Percentiles rank a stretch among this genome's conserved stretches.
These are phyloP conservation scores for Amanita pallidorosea DNA, from an alignment of 768 basidiomycete species.

Conservation along the genomic window DNA sequence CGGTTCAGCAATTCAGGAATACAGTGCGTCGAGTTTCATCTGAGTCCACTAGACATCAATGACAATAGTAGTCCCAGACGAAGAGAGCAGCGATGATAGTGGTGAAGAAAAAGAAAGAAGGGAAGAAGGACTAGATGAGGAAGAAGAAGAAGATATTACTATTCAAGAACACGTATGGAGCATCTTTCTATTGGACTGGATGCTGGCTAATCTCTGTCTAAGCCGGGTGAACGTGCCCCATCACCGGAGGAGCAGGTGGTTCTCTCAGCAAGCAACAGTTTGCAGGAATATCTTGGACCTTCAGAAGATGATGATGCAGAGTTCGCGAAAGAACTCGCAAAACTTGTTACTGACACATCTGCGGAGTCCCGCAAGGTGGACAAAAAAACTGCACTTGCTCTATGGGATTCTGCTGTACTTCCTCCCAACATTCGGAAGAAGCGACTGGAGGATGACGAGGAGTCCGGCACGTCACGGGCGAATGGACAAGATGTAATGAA, in stretches of 20 bases:
- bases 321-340: slow-evolving; percentile 92
- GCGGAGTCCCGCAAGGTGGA: slow-evolving; percentile 78
- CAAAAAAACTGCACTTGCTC: slow-evolving; percentile 73
- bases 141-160: slow-evolving; percentile 56
- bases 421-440: slow-evolving; percentile 58
- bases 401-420: slow-evolving; percentile 84
- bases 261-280: slow-evolving; percentile 40
- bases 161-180: slow-evolving; percentile 41
- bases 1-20: slow-evolving; percentile 48
- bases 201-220: slow-evolving; percentile 1
- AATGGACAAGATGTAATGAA: slow-evolving; percentile 53
- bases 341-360: slow-evolving; percentile 84
- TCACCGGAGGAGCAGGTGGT: slow-evolving; percentile 80
- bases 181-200: not conserved
- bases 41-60: not conserved
- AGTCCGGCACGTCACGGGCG: slow-evolving; percentile 27
- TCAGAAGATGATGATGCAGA: slow-evolving; percentile 87
- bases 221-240: slow-evolving; percentile 61
- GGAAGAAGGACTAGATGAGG: slow-evolving; percentile 38
- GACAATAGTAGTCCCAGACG: slow-evolving; percentile 5
- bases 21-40: slow-evolving; percentile 29
- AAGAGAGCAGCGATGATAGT: slow-evolving; percentile 52
- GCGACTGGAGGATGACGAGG: slow-evolving; percentile 47
- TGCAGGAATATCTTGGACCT: slow-evolving; percentile 68
- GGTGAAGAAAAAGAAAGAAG: slow-evolving; percentile 48